phyloP scores from a whole-genome alignment of 176 grass and related monocot species.

The Metroxylon sagu region DNA sequence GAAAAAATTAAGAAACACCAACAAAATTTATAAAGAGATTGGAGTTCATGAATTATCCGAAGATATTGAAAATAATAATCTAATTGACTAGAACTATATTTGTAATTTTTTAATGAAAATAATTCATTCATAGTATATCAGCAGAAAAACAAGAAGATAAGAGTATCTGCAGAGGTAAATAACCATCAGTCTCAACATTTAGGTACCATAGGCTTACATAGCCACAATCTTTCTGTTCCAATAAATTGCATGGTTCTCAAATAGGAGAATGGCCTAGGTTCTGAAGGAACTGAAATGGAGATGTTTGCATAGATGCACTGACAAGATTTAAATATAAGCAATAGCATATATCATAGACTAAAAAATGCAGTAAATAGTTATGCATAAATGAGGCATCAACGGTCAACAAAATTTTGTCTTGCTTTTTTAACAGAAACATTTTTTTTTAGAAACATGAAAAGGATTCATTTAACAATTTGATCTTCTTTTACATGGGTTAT shows the following conservation, averaged over 20 bases:
- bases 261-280: conserved; percentile 46
- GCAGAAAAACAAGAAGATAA: conserved; percentile 1
- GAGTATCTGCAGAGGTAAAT: neutral
- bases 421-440: neutral
- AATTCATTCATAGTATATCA: neutral
- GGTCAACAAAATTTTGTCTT: neutral
- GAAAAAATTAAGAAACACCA: conserved; percentile 9
- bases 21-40: conserved; percentile 16
- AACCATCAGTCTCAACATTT: conserved; percentile 3
- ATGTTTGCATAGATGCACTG: conserved; percentile 40
- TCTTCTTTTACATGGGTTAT: too few relatives aligned
- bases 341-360: too few relatives aligned
- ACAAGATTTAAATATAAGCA: conserved; percentile 24
- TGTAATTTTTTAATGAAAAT: neutral
- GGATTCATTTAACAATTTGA: too few relatives aligned
- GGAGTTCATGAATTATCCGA: conserved; percentile 12
- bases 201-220: conserved; percentile 51
- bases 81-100: neutral
- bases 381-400: too few relatives aligned
- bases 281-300: conserved; percentile 40
- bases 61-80: neutral
- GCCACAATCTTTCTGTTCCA: conserved; percentile 75
- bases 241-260: conserved; percentile 51
- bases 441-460: conserved; percentile 25
- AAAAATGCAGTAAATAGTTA: too few relatives aligned